Percentiles rank a stretch among this genome's conserved stretches.
phyloP scores from a whole-genome alignment of 495 filamentous ascomycete species.

The Tuber indicum region DNA sequence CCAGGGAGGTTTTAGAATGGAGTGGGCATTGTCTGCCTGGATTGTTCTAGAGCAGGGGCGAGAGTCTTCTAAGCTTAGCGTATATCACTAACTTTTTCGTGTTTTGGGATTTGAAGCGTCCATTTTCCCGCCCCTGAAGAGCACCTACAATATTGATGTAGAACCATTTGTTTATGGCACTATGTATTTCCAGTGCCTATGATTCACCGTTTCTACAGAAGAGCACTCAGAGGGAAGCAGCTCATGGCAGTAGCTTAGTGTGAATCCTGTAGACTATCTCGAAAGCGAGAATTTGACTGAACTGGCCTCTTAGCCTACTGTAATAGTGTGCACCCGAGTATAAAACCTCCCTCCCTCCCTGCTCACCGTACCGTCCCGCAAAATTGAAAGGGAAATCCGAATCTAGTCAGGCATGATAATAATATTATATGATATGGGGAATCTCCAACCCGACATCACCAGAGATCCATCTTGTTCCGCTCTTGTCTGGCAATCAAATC shows the following conservation, averaged over 20 bases:
- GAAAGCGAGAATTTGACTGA: conserved; percentile 1
- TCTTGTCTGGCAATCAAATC: conserved; percentile 35
- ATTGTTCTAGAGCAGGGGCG: background rate
- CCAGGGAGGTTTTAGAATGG: background rate
- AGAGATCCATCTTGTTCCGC: conserved; percentile 19
- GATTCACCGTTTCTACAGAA: background rate
- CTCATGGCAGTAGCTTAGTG: conserved; percentile 6
- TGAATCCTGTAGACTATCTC: background rate
- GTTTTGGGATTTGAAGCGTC: background rate
- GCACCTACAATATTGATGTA: background rate
- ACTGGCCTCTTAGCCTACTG: background rate
- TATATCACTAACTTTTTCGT: background rate
- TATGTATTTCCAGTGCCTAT: background rate
- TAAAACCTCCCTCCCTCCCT: background rate
- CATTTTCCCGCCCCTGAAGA: background rate
- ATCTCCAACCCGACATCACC: conserved; percentile 28
- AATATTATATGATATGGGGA: conserved; percentile 26
- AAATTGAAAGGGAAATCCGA: background rate
- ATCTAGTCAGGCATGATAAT: conserved; percentile 12
- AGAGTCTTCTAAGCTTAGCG: background rate
- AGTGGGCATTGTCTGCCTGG: background rate
- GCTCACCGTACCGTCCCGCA: background rate
- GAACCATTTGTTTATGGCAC: background rate
- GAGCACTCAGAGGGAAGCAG: conserved; percentile 3
- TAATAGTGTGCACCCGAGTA: background rate